Base-by-base conservation (phyloP, 768 basidiomycete genomes). In the Hericium rajendrae region DNA sequence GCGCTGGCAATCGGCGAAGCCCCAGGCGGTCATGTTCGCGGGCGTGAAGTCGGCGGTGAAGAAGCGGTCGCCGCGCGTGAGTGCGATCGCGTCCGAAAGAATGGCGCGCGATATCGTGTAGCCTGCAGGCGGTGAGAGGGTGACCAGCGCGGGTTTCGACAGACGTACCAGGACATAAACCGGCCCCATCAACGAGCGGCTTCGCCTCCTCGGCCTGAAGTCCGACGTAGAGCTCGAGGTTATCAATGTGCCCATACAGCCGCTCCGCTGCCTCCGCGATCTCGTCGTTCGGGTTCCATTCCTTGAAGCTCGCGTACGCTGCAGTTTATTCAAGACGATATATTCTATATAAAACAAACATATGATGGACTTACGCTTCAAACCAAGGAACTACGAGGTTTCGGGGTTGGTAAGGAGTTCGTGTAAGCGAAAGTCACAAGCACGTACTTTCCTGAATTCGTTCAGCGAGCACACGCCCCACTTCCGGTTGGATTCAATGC, bases 391-490 rank as follows among this genome's bases (percentile, higher is more conserved):
- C 79, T 84, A 54, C 13, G 38, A 26, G 51, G 10, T 15, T 26
- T 38, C 4, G 16, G 43, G 28, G 5, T n/a, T 20, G 2, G 20
- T n/a, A 2, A n/a, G 20, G 9, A 20, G 15, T n/a, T 20, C 15
- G n/a, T 3, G 18, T 4, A 16, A 6, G 43, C 13, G 24, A 54
- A 43, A 18, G 28, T 28, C 18, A n/a, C 38, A 22, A 18, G 11
- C n/a, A 37, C 51, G 69, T 59, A 77, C 80, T 76, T 77, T 83
- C 56, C 90, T 75, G 71, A 93, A 93, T 59, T 92, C 90, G 60
- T 93, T 93, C 60, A 93, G 67, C 2, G 86, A 84, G 66, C 90
- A 92, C 18, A 85, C 83, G 50, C 89, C 90, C 90, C 90, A 94
- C 20, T 66, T 61, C 32, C 91, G 79, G 65, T 80, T 86, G 57